These are phyloP conservation scores for Arthrobotrys musiformis DNA, from an alignment of 2,329 filamentous ascomycete genomes.

Conservation along the genomic window DNA sequence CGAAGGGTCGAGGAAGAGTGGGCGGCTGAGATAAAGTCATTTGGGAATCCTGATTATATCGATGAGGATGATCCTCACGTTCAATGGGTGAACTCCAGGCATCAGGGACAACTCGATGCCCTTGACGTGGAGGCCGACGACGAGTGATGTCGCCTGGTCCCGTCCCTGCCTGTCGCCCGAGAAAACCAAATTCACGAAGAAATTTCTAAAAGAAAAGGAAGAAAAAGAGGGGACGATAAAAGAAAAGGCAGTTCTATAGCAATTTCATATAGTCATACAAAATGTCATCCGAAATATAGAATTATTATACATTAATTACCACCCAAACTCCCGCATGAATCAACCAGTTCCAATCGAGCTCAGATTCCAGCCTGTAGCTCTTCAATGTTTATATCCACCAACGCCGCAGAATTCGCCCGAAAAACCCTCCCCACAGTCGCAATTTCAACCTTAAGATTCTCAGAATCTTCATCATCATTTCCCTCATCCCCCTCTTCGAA, in stretches of 20 bases:
- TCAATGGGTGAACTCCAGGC: neutral
- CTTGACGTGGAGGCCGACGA: neutral
- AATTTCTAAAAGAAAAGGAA: neutral
- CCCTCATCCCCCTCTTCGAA: neutral
- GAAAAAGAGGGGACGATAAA: no score
- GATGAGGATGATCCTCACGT: neutral
- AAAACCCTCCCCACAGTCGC: neutral
- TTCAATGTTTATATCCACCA: neutral
- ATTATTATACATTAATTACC: neutral
- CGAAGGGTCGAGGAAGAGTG: neutral
- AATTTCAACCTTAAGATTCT: constrained; percentile 4
- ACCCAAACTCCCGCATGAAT: no score
- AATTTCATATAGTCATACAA: neutral
- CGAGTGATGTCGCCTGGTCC: no score
- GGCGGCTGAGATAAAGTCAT: neutral
- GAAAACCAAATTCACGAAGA: neutral
- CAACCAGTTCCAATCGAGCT: no score
- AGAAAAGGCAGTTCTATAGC: neutral
- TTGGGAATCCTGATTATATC: neutral
- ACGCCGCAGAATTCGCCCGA: neutral
- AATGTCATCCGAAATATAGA: neutral
- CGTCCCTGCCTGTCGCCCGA: no score
- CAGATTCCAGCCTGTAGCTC: no score
- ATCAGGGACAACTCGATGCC: neutral
- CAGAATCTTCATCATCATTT: neutral